A percentile compares a stretch with the other conserved stretches of the same genome.
phyloP scores from a whole-genome alignment of 2,329 filamentous ascomycete species.

The Blastomyces gilchristii region DNA sequence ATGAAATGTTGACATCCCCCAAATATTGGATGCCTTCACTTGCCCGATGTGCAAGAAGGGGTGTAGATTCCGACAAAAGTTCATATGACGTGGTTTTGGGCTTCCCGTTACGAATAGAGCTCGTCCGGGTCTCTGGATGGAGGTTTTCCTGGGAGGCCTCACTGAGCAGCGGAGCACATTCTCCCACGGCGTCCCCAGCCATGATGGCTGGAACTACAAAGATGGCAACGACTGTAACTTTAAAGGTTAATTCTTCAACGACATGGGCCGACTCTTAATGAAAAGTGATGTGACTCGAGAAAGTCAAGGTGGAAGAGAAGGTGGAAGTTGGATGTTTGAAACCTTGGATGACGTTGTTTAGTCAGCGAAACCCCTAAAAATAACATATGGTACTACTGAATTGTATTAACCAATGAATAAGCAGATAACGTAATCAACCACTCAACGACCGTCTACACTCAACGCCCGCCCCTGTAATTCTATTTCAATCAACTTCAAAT shows the following conservation, averaged over 20 bases:
- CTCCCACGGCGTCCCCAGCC: conserved; percentile 11
- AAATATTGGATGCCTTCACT: conserved; percentile 24
- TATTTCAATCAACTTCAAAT: too few species aligned
- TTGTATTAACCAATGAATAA: neutral
- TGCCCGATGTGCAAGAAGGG: conserved; percentile 30
- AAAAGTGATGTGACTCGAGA: too few species aligned
- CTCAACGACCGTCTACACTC: too few species aligned
- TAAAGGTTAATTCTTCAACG: neutral
- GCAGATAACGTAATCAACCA: too few species aligned
- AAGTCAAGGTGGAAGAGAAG: too few species aligned
- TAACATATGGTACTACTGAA: neutral
- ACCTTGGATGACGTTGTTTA: neutral
- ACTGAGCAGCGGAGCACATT: conserved; percentile 8
- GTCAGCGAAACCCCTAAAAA: too few species aligned
- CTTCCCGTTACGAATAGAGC: conserved; percentile 17
- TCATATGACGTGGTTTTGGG: conserved; percentile 22
- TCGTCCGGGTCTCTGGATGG: neutral
- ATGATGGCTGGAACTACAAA: conserved; percentile 7
- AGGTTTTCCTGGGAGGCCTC: neutral
- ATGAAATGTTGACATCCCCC: conserved; percentile 13
- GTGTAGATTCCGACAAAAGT: conserved; percentile 35
- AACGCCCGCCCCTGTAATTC: too few species aligned
- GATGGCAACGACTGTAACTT: neutral
- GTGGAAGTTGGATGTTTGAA: too few species aligned
- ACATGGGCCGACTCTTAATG: neutral